phyloP scores from a whole-genome alignment of 1,284 basidiomycete genomes.

The Tilletia indica region DNA sequence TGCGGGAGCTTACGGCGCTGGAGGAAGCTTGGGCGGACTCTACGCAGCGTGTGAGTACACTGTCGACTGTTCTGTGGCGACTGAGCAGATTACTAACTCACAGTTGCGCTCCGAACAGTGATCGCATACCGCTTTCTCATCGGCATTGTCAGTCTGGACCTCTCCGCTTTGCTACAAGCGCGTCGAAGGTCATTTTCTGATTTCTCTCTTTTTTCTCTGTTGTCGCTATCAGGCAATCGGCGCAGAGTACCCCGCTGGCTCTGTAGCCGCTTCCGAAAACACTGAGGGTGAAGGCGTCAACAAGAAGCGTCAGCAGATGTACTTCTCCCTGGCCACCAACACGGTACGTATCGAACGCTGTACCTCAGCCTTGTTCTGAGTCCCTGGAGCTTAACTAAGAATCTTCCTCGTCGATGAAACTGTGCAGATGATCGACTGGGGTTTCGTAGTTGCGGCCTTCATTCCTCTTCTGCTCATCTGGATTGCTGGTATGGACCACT shows the following conservation, averaged over 20 bases:
- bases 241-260: slow-evolving; percentile 86
- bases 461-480: slow-evolving; percentile 66
- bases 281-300: slow-evolving; percentile 71
- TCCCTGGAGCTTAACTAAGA: slow-evolving; percentile 56
- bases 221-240: slow-evolving; percentile 60
- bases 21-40: slow-evolving; percentile 69
- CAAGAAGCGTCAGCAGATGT: slow-evolving; percentile 77
- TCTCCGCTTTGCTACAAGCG: not conserved
- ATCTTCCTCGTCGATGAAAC: not conserved
- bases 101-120: not conserved
- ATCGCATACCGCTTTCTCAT: slow-evolving; percentile 64
- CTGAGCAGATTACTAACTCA: no score
- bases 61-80: no score
- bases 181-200: not conserved
- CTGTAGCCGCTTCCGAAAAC: slow-evolving; percentile 83
- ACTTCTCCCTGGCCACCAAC: slow-evolving; percentile 83
- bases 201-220: not conserved
- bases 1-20: slow-evolving; percentile 77
- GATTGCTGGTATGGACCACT: slow-evolving; percentile 63
- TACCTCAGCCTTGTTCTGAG: slow-evolving; percentile 47
- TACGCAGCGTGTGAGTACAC: slow-evolving; percentile 68
- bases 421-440: slow-evolving; percentile 74
- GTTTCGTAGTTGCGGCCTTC: slow-evolving; percentile 79
- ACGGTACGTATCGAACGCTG: slow-evolving; percentile 42
- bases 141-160: slow-evolving; percentile 35